Conservation (phyloP, 306 rosid genomes). For the Cucurbita pepo region DNA sequence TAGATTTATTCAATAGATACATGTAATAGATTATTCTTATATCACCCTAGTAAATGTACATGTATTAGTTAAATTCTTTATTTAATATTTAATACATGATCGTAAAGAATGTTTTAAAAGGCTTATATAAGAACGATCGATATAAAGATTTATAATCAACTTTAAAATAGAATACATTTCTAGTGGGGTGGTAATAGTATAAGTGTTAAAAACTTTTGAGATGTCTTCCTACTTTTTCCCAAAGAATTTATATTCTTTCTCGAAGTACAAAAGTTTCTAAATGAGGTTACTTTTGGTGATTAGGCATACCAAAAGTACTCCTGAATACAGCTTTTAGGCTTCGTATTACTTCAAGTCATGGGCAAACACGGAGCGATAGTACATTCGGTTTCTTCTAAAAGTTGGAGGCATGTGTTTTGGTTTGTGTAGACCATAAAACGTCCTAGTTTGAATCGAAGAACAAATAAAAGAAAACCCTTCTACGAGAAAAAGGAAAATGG, state of each 20-base stretch:
- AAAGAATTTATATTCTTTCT: background rate
- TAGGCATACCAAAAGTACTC: background rate
- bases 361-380: background rate
- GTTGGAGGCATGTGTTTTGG: background rate
- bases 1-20: too few relatives aligned
- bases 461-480: background rate
- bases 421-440: background rate
- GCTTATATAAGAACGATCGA: too few relatives aligned
- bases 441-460: background rate
- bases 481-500: background rate
- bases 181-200: too few relatives aligned
- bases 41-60: too few relatives aligned
- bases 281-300: background rate
- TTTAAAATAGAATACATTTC: too few relatives aligned
- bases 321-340: background rate
- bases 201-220: background rate
- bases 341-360: background rate
- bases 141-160: too few relatives aligned
- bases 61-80: too few relatives aligned
- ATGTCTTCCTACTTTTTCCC: background rate
- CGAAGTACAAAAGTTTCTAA: background rate
- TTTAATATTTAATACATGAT: too few relatives aligned
- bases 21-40: too few relatives aligned
- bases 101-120: too few relatives aligned
- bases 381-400: background rate